phyloP scores from a whole-genome alignment of 768 basidiomycete species.

The Agrocybe chaxingu region DNA sequence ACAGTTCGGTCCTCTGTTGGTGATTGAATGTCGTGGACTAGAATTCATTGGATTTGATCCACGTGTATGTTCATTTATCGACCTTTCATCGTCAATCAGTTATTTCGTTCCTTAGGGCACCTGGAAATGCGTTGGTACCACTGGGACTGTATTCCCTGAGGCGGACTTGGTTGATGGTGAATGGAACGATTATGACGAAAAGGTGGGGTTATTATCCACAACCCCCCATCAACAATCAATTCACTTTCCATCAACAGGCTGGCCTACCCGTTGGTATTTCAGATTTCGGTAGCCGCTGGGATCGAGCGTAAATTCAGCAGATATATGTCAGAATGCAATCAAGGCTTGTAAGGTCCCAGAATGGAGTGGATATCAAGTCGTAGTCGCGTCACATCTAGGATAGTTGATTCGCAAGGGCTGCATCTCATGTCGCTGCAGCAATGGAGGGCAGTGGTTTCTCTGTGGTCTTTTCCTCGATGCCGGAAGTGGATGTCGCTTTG shows the following conservation, averaged over 20 bases:
- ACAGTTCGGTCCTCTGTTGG: slow-evolving; percentile 61
- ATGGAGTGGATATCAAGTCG: too few species aligned
- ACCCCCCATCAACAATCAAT: slow-evolving; percentile 1
- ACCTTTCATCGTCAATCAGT: not conserved
- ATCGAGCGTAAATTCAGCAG: slow-evolving; percentile 43
- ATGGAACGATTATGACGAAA: slow-evolving; percentile 93
- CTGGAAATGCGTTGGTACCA: slow-evolving; percentile 73
- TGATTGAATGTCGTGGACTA: slow-evolving; percentile 82
- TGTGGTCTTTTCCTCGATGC: too few species aligned
- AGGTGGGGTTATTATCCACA: slow-evolving; percentile 40
- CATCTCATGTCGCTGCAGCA: too few species aligned
- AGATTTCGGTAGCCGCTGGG: slow-evolving; percentile 63
- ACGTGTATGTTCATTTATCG: slow-evolving; percentile 36
- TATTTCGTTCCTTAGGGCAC: slow-evolving; percentile 46
- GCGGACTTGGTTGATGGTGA: slow-evolving; percentile 64
- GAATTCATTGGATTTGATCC: slow-evolving; percentile 82
- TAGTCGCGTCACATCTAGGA: too few species aligned
- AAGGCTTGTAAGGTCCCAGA: too few species aligned
- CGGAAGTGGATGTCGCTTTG: too few species aligned
- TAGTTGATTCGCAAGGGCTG: too few species aligned
- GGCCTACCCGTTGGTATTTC: slow-evolving; percentile 69
- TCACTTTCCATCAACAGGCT: slow-evolving; percentile 33
- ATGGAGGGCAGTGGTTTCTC: too few species aligned
- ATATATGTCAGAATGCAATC: not conserved
- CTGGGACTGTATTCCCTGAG: slow-evolving; percentile 55